Base-by-base conservation (phyloP, 1,284 basidiomycete genomes). In the Hemileia vastatrix region DNA sequence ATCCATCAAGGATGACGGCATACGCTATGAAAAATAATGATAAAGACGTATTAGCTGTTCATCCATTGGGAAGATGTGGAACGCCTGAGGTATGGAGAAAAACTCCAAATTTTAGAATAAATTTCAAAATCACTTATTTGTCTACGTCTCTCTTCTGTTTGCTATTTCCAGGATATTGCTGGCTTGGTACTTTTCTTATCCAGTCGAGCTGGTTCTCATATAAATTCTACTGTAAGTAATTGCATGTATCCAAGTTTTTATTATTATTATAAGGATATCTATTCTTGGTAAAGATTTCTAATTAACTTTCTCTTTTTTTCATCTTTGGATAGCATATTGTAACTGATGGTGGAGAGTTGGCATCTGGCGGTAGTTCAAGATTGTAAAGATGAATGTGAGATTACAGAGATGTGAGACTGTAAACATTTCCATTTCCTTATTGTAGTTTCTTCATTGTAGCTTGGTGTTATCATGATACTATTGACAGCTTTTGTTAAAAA, bases 1-100 rank as follows among this genome's bases (percentile, higher is more conserved):
- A 63, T 56, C 61, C 61, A 21, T 63, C 61, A 40, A 54, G 54
- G 18, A 63, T 63, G 61, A 63, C 61, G 24, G 61, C 61, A 31
- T 63, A 63, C 40, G 61, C 54, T 32, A 36, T 63, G 9, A 63
- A 52, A 48, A 57, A 36, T 40, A 43, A 51, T 31, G 48, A 33
- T 13, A n/a, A n/a, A n/a, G 54, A 57, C 43, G 11, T 32, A 44
- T 54, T 63, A 36, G 49, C 24, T 31, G 27, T 49, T 13, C 61
- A 63, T 27, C 61, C 61, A 11, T 56, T 63, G 61, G 61, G 61
- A 15, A 53, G 61, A 11, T 19, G 50, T 55, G 61, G 61, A 43
- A 57, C 61, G 8, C 61, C 61, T 24, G 61, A 63, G 27, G 61
- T 63, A 3, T n/a, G 33, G 31, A 4, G n/a, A 4, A 8, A 15